These are phyloP conservation scores for Penicillium sp. DNA, from an alignment of 2,329 filamentous ascomycete genomes.

Conservation along the genomic window DNA sequence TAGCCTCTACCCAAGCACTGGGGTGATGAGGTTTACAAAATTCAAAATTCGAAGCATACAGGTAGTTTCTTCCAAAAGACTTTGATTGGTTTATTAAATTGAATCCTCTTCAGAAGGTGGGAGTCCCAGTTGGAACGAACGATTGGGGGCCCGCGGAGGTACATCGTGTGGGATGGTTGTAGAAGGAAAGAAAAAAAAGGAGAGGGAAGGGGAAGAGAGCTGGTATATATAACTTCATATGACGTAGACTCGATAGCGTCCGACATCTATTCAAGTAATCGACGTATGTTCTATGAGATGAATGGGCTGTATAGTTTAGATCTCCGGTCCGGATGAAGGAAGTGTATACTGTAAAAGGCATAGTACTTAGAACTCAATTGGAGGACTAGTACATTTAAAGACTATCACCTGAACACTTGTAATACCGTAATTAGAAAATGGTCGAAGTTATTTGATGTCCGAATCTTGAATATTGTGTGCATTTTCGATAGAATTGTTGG, in stretches of 20 bases:
- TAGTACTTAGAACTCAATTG: not conserved
- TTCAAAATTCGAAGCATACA: not conserved
- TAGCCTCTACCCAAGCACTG: not conserved
- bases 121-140: not conserved
- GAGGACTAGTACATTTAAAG: not conserved
- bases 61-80: not conserved
- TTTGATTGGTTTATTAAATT: not conserved
- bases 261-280: not conserved
- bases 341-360: not conserved
- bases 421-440: not conserved
- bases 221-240: not conserved
- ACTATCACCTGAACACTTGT: not conserved
- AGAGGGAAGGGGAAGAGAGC: too few species aligned
- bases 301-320: not conserved
- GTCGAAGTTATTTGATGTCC: not conserved
- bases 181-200: constrained; percentile 2
- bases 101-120: not conserved
- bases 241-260: not conserved
- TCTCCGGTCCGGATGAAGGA: not conserved
- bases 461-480: not conserved
- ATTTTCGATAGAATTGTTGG: not conserved
- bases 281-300: not conserved
- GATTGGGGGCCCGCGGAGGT: not conserved
- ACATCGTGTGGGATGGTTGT: constrained; percentile 4
- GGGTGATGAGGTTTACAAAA: not conserved